phyloP scores from a whole-genome alignment of 1,284 basidiomycete species.

The Ustilago esculenta region DNA sequence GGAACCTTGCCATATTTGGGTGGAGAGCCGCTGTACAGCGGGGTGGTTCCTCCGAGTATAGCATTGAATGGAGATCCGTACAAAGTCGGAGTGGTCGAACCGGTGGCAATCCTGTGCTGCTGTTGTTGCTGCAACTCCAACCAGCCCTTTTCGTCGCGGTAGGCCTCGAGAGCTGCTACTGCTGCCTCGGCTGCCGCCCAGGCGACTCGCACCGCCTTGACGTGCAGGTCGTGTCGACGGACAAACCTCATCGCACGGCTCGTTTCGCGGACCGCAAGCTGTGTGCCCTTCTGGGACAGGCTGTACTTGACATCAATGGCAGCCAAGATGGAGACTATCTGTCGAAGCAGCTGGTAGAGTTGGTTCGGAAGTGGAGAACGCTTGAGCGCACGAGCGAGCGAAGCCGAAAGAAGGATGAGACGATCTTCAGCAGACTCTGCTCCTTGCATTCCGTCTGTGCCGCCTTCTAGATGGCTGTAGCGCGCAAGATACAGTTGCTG shows the following conservation, averaged over 20 bases:
- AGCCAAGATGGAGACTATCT: slow-evolving; percentile 33
- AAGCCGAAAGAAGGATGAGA: slow-evolving; percentile 42
- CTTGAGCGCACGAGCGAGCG: slow-evolving; percentile 44
- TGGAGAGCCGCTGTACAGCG: background rate
- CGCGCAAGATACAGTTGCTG: slow-evolving; percentile 19
- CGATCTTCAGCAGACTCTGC: slow-evolving; percentile 39
- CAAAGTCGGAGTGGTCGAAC: too few species aligned
- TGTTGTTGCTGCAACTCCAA: slow-evolving; percentile 9
- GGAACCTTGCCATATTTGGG: background rate
- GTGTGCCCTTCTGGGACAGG: slow-evolving; percentile 35
- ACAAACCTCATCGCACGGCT: slow-evolving; percentile 43
- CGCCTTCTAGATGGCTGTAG: slow-evolving; percentile 2
- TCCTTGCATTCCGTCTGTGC: too few species aligned
- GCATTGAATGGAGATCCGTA: background rate
- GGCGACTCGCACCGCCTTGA: slow-evolving; percentile 42
- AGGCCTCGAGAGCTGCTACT: slow-evolving; percentile 51
- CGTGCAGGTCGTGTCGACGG: slow-evolving; percentile 43
- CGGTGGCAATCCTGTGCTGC: background rate
- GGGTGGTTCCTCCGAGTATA: background rate
- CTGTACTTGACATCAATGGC: slow-evolving; percentile 31
- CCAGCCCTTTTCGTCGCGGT: slow-evolving; percentile 45
- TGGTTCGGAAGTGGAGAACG: slow-evolving; percentile 49
- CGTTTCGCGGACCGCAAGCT: slow-evolving; percentile 44
- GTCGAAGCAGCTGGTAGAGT: slow-evolving; percentile 31
- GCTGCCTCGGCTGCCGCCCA: slow-evolving; percentile 50